phyloP scores from a whole-genome alignment of 2,329 filamentous ascomycete genomes.

The Pseudogymnoascus sp. region DNA sequence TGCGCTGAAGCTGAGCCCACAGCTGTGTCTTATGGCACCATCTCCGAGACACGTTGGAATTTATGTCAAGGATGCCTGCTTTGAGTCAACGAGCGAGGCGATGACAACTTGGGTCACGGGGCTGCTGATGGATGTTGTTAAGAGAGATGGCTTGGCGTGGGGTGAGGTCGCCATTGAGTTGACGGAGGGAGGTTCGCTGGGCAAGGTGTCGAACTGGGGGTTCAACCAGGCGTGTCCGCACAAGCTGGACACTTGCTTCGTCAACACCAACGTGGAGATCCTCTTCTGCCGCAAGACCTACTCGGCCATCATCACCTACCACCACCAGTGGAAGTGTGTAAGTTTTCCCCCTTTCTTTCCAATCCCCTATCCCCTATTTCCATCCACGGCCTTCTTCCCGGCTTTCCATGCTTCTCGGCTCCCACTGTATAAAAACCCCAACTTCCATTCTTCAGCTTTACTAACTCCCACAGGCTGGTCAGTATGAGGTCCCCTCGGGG shows the following conservation, averaged over 20 bases:
- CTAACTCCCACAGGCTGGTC: background rate
- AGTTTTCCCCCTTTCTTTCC: background rate
- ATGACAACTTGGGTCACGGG: background rate
- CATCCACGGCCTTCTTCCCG: background rate
- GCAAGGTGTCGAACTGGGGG: background rate
- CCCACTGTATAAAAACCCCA: background rate
- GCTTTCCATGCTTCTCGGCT: background rate
- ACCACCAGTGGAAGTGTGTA: conserved; percentile 8
- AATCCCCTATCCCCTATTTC: background rate
- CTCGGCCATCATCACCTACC: background rate
- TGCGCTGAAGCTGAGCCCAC: background rate
- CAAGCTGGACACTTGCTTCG: background rate
- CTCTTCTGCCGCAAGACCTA: background rate
- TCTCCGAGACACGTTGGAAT: background rate
- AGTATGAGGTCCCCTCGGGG: conserved; percentile 2
- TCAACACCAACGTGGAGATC: background rate
- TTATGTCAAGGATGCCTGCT: background rate
- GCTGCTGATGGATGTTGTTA: background rate
- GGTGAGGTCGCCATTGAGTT: background rate
- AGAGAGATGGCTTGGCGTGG: background rate
- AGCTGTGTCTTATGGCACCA: background rate
- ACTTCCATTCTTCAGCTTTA: background rate
- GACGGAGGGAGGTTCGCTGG: background rate
- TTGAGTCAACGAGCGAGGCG: background rate
- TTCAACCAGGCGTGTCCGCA: background rate